Conservation (phyloP, 1,284 basidiomycete genomes). For the Cystobasidiaceae sp. region DNA sequence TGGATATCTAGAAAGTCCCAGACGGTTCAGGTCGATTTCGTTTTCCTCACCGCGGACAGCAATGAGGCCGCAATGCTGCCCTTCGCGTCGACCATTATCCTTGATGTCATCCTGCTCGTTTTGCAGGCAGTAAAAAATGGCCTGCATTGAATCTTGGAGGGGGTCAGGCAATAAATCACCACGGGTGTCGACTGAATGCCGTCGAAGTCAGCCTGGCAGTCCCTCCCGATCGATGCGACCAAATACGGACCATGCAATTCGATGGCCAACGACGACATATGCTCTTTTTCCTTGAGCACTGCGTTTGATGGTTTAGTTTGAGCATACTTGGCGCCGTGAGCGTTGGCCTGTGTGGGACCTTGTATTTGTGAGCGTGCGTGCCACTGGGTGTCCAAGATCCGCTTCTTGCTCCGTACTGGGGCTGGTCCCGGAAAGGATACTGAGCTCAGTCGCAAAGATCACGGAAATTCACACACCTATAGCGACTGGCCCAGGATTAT, state of each 20-base stretch:
- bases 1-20: slow-evolving; percentile 50
- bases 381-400: slow-evolving; percentile 44
- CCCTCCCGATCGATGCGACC: neutral
- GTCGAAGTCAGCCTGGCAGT: neutral
- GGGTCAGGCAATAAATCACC: slow-evolving; percentile 65
- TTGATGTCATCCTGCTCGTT: slow-evolving; percentile 53
- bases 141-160: slow-evolving; percentile 63
- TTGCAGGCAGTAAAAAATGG: slow-evolving; percentile 65
- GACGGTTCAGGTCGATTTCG: neutral
- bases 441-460: slow-evolving; percentile 23
- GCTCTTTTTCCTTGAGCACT: slow-evolving; percentile 59
- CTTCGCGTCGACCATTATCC: slow-evolving; percentile 47
- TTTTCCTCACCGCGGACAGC: slow-evolving; percentile 48
- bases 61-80: slow-evolving; percentile 59
- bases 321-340: slow-evolving; percentile 62
- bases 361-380: slow-evolving; percentile 56
- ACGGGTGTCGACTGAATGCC: slow-evolving; percentile 57
- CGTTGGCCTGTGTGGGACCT: slow-evolving; percentile 67
- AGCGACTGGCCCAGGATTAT: no score
- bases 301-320: slow-evolving; percentile 51
- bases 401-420: slow-evolving; percentile 12
- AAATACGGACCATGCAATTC: slow-evolving; percentile 69
- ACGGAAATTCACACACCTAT: no score
- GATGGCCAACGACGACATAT: slow-evolving; percentile 73
- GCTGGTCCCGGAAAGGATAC: no score